Evolutionary conservation across 176 grass and related monocot species (phyloP).

Genomic region (Stipa capillata): DNA sequence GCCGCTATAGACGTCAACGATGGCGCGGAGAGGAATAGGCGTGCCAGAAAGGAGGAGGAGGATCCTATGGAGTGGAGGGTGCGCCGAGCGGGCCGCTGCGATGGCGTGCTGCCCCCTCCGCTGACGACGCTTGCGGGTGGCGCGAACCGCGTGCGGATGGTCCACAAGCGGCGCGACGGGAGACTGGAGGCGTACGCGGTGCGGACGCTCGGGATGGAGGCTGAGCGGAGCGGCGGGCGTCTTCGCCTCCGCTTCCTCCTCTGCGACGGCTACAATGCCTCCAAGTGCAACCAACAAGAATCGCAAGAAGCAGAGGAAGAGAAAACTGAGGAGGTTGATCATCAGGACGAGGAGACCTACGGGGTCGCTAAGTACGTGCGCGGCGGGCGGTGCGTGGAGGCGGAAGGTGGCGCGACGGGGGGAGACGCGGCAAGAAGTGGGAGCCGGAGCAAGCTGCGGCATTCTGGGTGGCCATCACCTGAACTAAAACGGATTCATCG

Average conservation of each 20-base stretch:
- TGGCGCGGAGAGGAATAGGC: constrained; percentile 7
- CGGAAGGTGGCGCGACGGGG: constrained; percentile 4
- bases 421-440: constrained; percentile 4
- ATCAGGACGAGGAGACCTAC: neutral
- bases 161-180: constrained; percentile 49
- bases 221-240: constrained; percentile 57
- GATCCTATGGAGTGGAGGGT: neutral
- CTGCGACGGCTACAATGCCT: neutral
- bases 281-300: constrained; percentile 6
- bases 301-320: neutral
- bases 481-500: neutral
- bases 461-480: constrained; percentile 12
- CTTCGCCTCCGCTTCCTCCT: constrained; percentile 37
- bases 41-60: neutral
- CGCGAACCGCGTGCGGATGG: constrained; percentile 28
- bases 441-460: neutral
- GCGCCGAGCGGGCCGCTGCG: too few relatives aligned
- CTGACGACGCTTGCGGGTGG: constrained; percentile 45
- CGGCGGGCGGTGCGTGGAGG: constrained; percentile 34
- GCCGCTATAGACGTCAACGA: neutral
- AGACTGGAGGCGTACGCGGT: constrained; percentile 47
- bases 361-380: constrained; percentile 25
- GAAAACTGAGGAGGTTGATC: neutral
- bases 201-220: constrained; percentile 25
- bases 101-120: constrained; percentile 41